Percentiles rank a stretch among this genome's conserved stretches.
Evolutionary conservation across 2,329 filamentous ascomycete genomes (phyloP).

Genomic region (Cordyceps javanica): DNA sequence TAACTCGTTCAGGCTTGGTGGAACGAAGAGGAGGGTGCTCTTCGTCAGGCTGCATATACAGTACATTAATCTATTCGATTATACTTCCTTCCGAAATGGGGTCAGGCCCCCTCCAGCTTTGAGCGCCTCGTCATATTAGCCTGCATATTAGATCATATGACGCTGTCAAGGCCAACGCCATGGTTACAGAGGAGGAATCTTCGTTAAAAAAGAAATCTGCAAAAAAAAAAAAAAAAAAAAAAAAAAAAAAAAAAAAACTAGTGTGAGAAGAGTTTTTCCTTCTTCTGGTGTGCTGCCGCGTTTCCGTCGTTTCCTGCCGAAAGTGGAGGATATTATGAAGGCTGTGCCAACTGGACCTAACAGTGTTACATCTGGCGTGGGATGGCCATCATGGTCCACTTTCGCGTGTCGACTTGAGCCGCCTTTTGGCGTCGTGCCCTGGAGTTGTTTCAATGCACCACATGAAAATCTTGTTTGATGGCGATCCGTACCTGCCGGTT

Average conservation of each 20-base stretch:
- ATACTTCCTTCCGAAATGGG: conserved; percentile 4
- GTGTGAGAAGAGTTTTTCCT: too few species aligned
- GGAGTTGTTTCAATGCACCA: background rate
- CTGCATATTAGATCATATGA: conserved; percentile 4
- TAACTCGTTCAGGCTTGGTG: background rate
- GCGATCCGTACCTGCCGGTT: background rate
- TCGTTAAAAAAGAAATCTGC: background rate
- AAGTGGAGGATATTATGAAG: background rate
- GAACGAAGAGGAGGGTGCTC: background rate
- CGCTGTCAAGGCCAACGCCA: background rate
- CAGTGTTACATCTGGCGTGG: background rate
- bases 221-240: background rate
- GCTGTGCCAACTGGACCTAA: background rate
- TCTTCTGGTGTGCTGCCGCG: too few species aligned
- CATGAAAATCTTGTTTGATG: background rate
- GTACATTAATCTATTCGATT: conserved; percentile 1
- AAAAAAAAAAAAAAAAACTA: background rate
- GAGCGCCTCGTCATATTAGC: background rate
- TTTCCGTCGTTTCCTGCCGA: too few species aligned
- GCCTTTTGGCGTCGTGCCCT: background rate
- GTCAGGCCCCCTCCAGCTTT: background rate
- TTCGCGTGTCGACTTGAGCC: background rate
- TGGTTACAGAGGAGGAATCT: background rate
- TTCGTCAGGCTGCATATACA: background rate
- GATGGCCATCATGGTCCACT: conserved; percentile 4